These are phyloP conservation scores for Trichoderma citrinoviride DNA, from an alignment of 2,329 filamentous ascomycete species.

Conservation along the genomic window DNA sequence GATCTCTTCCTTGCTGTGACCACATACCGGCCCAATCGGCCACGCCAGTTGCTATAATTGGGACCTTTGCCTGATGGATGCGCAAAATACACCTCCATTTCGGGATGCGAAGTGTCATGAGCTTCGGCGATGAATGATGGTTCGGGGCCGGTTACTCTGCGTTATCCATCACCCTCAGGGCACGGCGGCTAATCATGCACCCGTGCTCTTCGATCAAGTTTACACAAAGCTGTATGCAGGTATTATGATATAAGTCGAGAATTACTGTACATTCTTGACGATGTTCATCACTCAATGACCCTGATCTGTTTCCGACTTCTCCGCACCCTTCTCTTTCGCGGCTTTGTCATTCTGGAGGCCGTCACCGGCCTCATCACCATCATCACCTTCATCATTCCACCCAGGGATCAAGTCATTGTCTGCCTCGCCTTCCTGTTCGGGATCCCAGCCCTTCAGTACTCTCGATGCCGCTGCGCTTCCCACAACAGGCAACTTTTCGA, in stretches of 20 bases:
- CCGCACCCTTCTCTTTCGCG: neutral
- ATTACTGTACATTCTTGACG: neutral
- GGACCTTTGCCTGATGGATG: neutral
- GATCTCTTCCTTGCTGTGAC: neutral
- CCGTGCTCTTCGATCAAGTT: neutral
- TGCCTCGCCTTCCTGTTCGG: constrained; percentile 41
- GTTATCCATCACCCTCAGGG: neutral
- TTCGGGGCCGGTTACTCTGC: neutral
- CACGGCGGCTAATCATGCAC: neutral
- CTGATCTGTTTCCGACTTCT: neutral
- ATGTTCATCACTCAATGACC: neutral
- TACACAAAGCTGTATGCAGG: neutral
- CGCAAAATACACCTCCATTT: neutral
- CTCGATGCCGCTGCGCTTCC: constrained; percentile 41
- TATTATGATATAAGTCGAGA: no score
- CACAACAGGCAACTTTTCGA: constrained; percentile 40
- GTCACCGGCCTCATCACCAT: neutral
- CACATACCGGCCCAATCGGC: neutral
- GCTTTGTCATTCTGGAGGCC: neutral
- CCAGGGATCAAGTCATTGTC: constrained; percentile 42
- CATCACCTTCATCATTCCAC: constrained; percentile 32
- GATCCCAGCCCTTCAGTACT: constrained; percentile 35
- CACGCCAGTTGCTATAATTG: neutral
- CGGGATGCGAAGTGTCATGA: neutral
- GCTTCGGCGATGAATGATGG: neutral